Evolutionary conservation across 2,329 filamentous ascomycete genomes (phyloP).

Genomic region (Amylocarpus encephaloides): DNA sequence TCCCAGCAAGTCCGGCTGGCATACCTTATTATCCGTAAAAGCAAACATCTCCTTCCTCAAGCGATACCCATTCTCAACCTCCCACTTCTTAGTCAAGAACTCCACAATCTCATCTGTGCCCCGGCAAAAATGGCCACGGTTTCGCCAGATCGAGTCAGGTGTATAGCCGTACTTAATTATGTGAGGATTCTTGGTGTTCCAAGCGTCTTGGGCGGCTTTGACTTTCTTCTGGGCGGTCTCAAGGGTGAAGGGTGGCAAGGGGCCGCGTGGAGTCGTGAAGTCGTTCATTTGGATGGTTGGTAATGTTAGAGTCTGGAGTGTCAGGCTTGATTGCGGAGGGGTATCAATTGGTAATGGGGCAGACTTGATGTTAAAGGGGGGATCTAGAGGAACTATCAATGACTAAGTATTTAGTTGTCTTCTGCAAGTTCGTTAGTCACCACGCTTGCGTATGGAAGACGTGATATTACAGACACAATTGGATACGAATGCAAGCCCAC

Average conservation of each 20-base stretch:
- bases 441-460: no score
- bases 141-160: conserved; percentile 71
- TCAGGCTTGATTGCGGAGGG: not conserved
- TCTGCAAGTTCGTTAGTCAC: no score
- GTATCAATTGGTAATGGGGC: not conserved
- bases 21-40: conserved; percentile 59
- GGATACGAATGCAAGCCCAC: no score
- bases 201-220: conserved; percentile 75
- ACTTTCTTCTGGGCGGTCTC: conserved; percentile 70
- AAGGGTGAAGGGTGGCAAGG: conserved; percentile 66
- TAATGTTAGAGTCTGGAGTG: not conserved
- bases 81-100: conserved; percentile 70
- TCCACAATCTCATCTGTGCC: conserved; percentile 62
- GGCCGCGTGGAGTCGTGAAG: conserved; percentile 30
- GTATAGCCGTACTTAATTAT: conserved; percentile 69
- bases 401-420: no score
- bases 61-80: conserved; percentile 62
- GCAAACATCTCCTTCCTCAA: conserved; percentile 81
- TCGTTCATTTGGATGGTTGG: not conserved
- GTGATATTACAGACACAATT: no score
- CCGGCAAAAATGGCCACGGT: conserved; percentile 61
- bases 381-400: no score
- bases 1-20: not conserved
- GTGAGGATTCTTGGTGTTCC: conserved; percentile 69
- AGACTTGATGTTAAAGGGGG: no score